Evolutionary conservation across 148 eudicot species (phyloP), one percentile per base, ranked within the genome.

Genomic region (Hydrangea macrophylla): DNA sequence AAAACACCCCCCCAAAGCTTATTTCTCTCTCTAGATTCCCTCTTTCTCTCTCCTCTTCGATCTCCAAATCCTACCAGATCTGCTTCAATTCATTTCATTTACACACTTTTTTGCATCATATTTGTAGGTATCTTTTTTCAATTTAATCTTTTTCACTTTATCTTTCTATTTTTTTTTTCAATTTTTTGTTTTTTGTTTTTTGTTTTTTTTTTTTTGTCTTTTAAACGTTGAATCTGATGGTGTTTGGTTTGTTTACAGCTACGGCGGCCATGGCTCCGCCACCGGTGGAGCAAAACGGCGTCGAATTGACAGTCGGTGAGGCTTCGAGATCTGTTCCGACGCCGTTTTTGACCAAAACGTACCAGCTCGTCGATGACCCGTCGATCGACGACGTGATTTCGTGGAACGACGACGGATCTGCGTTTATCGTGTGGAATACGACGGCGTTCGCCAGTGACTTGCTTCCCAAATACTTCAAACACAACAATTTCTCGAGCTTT

Each of bases 351-450:
- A 88, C 87, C 11, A 93, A 93, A 32, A 93, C 98, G 13, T 93
- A 84, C 53, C 86, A 85, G 70, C 83, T 93, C 1, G 98, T 93
- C 0, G 96, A 93, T 30, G 96, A 93, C 76, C 73, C 42, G 0
- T 15, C 71, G 35, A 82, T 88, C 50, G 89, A 93, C 58, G 95
- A 93, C 31, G 78, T 93, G 27, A 84, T 90, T 62, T 93, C 98
- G 1, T 90, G 98, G 98, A 93, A 88, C 35, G 96, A 86, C 27
- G 95, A 90, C 28, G 98, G 98, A 86, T 88, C 96, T 65, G 73
- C 79, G 20, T 93, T 93, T 79, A 70, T 93, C 48, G 96, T 90
- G 0, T 88, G 98, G 90, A 90, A 90, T 79, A 86, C 92, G 0
- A 82, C 92, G 18, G 95, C 88, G n/a, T 93, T 93, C 51, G 96